A percentile compares a stretch with the other conserved stretches of the same genome.
These are phyloP conservation scores for Glarea lozoyensis DNA, from an alignment of 495 filamentous ascomycete species.

Conservation along the genomic window DNA sequence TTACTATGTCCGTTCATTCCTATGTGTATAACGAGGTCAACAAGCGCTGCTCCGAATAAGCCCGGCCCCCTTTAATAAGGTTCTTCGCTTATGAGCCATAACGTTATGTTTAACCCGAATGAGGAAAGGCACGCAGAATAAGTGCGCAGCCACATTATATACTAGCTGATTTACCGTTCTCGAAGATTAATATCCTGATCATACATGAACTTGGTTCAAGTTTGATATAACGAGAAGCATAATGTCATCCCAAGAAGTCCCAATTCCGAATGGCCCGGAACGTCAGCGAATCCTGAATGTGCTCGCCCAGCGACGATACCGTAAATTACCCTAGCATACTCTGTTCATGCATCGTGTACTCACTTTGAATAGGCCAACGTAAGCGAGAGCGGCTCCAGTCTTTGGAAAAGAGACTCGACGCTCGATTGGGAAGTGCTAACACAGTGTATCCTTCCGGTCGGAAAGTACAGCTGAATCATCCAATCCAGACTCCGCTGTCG, in stretches of 20 bases:
- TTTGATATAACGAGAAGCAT: not conserved
- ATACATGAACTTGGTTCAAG: not conserved
- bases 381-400: constrained; percentile 4
- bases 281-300: constrained; percentile 6
- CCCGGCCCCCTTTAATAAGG: no score
- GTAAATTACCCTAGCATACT: constrained; percentile 1
- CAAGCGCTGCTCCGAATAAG: no score
- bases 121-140: not conserved
- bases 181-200: not conserved
- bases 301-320: constrained; percentile 7
- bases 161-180: not conserved
- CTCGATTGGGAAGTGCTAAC: not conserved
- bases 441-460: not conserved
- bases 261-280: not conserved
- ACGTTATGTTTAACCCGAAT: not conserved
- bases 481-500: not conserved
- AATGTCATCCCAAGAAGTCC: not conserved
- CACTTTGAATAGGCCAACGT: constrained; percentile 1
- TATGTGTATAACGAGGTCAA: no score
- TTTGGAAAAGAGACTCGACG: not conserved
- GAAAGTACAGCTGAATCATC: not conserved
- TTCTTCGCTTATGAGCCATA: no score
- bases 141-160: not conserved
- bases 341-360: not conserved
- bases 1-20: no score